Evolutionary conservation across 768 basidiomycete species (phyloP), one percentile per base, ranked within the genome.

Genomic region (Auricularia heimuer): DNA sequence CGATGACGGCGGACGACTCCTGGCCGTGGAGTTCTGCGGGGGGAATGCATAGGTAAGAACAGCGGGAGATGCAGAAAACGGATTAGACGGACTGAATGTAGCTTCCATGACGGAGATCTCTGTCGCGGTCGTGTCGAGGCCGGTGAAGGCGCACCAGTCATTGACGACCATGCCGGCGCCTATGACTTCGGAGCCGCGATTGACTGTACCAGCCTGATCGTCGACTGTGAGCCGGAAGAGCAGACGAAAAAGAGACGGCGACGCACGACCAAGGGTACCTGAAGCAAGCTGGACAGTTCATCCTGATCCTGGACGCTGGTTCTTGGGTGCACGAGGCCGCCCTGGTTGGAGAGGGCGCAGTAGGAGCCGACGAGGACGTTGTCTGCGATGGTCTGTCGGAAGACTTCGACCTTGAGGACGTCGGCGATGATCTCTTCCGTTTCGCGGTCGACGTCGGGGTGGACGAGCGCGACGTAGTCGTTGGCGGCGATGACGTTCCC

Each of bases 391-490:
- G 94, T 99, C 76, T 99, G 97, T 61, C 97, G 83, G 80, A 99
- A 99, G 3, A 98, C 97, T 75, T 99, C 97, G 67, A 98, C 97
- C 76, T 98, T 98, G 70, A 99, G 85, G 21, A 97, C 93, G 75
- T 99, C 97, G 35, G 97, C 97, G 77, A 99, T 98, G 78, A 99
- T 98, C 77, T 99, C 97, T 74, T 99, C 97, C 29, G 97, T 99
- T 77, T 98, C 97, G 67, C 97, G 86, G 78, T 98, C 97, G 66
- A 98, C 79, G 69, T 99, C 97, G 7, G 97, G 97, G 75, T 99
- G 97, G 33, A 98, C 97, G 70, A 99, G 88, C 7, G 97, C 97
- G 69, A 99, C 96, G 72, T 98, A 91, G 79, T 99, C 97, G 76
- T 98, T 99, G 79, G 92, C 95, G 12, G 93, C 94, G 75, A 99